These are phyloP conservation scores for Aciculoconidium aculeatum DNA, from an alignment of 805 yeast species.

Conservation along the genomic window DNA sequence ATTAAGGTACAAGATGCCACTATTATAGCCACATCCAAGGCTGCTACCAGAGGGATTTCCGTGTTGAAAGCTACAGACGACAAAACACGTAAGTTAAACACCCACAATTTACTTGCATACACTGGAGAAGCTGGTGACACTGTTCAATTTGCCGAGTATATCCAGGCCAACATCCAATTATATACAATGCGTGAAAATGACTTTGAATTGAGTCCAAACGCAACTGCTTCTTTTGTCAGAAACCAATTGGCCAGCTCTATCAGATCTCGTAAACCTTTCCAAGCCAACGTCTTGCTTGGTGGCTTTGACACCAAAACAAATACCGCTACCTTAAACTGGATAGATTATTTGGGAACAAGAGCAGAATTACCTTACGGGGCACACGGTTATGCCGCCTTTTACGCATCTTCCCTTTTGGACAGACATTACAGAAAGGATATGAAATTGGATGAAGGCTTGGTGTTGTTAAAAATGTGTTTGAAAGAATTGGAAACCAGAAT, in stretches of 20 bases:
- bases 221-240: constrained; percentile 84
- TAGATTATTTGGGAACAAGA: constrained; percentile 90
- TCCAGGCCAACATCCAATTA: constrained; percentile 87
- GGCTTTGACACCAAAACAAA: constrained; percentile 63
- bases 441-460: constrained; percentile 71
- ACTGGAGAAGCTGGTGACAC: constrained; percentile 98
- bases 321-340: constrained; percentile 72
- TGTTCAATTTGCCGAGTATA: constrained; percentile 88
- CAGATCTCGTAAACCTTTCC: constrained; percentile 88
- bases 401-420: constrained; percentile 83
- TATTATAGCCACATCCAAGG: constrained; percentile 89
- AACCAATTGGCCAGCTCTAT: constrained; percentile 80
- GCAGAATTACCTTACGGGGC: constrained; percentile 94
- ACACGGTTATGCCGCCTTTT: constrained; percentile 98
- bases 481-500: constrained; percentile 76
- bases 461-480: constrained; percentile 65
- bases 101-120: constrained; percentile 77
- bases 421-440: constrained; percentile 80
- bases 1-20: constrained; percentile 77
- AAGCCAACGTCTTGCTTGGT: constrained; percentile 84
- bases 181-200: constrained; percentile 78
- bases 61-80: constrained; percentile 73
- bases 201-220: constrained; percentile 74
- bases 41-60: constrained; percentile 86
- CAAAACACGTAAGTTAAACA: constrained; percentile 69